Evolutionary conservation across 345 rosid species (phyloP).

Genomic region (Bruguiera gymnorhiza): DNA sequence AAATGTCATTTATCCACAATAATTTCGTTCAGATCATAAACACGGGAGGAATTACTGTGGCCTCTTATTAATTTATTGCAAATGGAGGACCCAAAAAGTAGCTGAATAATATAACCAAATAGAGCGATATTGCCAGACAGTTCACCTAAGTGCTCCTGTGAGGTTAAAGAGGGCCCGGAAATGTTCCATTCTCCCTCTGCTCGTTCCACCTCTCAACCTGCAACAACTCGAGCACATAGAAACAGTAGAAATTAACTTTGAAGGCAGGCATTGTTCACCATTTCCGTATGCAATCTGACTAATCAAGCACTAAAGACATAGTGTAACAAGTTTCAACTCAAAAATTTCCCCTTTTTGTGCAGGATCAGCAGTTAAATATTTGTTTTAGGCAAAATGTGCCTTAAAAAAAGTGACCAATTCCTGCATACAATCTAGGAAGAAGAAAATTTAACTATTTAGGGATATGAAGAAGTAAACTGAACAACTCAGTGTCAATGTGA

Average conservation of each 20-base stretch:
- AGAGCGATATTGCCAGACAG: not conserved
- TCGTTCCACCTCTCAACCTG: conserved; percentile 84
- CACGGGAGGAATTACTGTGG: not conserved
- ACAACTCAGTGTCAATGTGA: too few species aligned
- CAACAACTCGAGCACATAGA: not conserved
- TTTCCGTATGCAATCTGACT: not conserved
- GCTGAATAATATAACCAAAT: not conserved
- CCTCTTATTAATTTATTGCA: not conserved
- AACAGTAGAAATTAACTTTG: not conserved
- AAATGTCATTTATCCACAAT: not conserved
- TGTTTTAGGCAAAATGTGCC: too few species aligned
- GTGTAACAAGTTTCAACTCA: not conserved
- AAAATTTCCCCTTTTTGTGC: not conserved
- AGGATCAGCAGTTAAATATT: too few species aligned
- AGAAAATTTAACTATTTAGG: too few species aligned
- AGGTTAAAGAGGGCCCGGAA: conserved; percentile 75
- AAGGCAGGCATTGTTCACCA: not conserved
- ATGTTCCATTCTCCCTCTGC: conserved; percentile 78
- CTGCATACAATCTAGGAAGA: too few species aligned
- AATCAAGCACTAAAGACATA: not conserved
- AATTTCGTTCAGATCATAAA: not conserved
- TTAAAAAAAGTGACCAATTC: too few species aligned
- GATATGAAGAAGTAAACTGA: too few species aligned
- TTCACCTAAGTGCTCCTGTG: not conserved
- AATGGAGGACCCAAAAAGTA: not conserved